Base-by-base conservation (phyloP, 1,139 yeast species). In the Magnusiomyces fungicola region DNA sequence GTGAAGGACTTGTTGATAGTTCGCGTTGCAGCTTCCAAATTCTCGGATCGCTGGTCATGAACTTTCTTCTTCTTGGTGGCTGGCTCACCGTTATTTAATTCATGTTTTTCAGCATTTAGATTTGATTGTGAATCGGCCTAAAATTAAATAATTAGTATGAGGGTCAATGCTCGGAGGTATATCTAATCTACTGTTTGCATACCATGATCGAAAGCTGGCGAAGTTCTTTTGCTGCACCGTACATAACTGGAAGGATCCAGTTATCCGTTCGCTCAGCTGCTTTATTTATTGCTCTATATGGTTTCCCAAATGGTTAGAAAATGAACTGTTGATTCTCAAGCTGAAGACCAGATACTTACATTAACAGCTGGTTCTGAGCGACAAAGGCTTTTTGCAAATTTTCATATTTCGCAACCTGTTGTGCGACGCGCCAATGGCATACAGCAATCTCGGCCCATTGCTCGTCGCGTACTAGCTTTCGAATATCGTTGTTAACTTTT, bases 1-100 rank as follows among this genome's bases (percentile, higher is more conserved):
- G 84, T 86, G 66, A 89, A 84, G 6, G 92, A 79, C 53, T 80
- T 74, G 65, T 88, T 89, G 53, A 88, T 69, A 4, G 74, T 64
- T 63, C 71, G 55, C 0, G 72, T 63, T 2, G 83, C 78, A 51
- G 70, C 77, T 4, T 88, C 90, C 50, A 86, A 73, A 49, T 70
- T 69, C 53, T 80, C 85, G 53, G 61, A 62, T 32, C 56, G 52
- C 48, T 58, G 63, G 23, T 53, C 50, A 19, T 12, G 23, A 23
- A 3, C 18, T 18, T 3, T 10, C 14, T 34, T 23, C 12, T 34
- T 34, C n/a, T n/a, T n/a, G n/a, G n/a, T n/a, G n/a, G n/a, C 7
- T n/a, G 19, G 40, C 27, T 18, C 47, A 6, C 22, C 46, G 7
- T 32, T n/a, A 12, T 14, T 10, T 14, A 16, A 16, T 4, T 18